Conservation (phyloP, 306 rosid genomes). For the Nissolia schottii region DNA sequence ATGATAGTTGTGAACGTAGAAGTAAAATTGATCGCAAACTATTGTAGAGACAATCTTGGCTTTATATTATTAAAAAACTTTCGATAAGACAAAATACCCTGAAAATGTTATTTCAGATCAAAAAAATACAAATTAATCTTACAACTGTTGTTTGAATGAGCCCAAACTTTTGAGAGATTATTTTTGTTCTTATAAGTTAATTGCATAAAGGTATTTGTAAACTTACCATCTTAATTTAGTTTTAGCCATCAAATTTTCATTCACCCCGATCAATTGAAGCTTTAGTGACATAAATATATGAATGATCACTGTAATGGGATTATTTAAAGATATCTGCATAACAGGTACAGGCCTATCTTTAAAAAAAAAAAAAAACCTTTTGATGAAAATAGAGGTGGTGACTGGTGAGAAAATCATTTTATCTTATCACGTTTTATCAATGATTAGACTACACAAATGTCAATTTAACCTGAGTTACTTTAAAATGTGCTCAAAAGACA, state of each 20-base stretch:
- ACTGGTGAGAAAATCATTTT: not conserved
- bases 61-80: not conserved
- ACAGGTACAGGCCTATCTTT: not conserved
- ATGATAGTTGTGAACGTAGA: not conserved
- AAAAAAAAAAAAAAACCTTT: not conserved
- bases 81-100: too few relatives aligned
- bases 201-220: not conserved
- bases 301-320: not conserved
- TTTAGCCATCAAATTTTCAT: not conserved
- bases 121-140: not conserved
- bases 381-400: too few relatives aligned
- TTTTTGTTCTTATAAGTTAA: not conserved
- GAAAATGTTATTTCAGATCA: not conserved
- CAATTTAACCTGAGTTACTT: not conserved
- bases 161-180: not conserved
- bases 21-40: not conserved
- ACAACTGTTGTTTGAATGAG: not conserved
- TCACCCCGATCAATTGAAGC: not conserved
- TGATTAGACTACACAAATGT: not conserved
- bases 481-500: not conserved
- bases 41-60: not conserved
- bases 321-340: not conserved
- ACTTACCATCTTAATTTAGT: not conserved
- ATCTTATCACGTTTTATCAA: not conserved
- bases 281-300: not conserved